Conservation (phyloP, 2,329 filamentous ascomycete genomes). For the Byssothecium circinans region DNA sequence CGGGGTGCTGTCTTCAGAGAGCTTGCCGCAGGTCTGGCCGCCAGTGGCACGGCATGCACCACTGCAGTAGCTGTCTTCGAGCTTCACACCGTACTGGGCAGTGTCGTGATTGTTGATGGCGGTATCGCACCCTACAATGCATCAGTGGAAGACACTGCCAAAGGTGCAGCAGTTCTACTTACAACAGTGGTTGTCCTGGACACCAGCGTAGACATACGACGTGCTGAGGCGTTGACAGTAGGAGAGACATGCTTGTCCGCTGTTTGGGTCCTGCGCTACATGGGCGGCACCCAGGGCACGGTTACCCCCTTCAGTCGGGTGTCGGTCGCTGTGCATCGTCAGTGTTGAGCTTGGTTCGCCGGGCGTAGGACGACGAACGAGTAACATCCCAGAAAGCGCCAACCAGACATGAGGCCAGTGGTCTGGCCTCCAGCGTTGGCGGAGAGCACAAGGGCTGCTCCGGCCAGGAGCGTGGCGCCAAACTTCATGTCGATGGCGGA, state of each 20-base stretch:
- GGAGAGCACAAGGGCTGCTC: constrained; percentile 13
- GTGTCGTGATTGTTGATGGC: constrained; percentile 3
- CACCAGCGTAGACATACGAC: constrained; percentile 12
- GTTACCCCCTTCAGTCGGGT: not conserved
- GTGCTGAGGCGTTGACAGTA: constrained; percentile 6
- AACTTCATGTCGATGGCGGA: constrained; percentile 13
- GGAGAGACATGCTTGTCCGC: constrained; percentile 7
- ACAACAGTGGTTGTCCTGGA: constrained; percentile 21
- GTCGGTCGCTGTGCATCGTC: not conserved
- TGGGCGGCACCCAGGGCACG: constrained; percentile 13
- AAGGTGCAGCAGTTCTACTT: not conserved
- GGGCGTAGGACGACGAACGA: constrained; percentile 6
- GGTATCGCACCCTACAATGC: constrained; percentile 2
- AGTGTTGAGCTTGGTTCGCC: not conserved
- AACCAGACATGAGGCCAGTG: constrained; percentile 7
- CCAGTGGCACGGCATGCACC: not conserved
- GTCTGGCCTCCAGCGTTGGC: constrained; percentile 5
- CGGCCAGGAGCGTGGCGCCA: constrained; percentile 17
- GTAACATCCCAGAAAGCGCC: constrained; percentile 23
- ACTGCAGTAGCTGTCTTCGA: not conserved
- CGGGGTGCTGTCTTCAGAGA: not conserved
- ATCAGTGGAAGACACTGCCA: not conserved
- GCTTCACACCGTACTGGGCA: not conserved
- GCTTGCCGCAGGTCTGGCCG: not conserved
- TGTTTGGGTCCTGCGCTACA: constrained; percentile 8